phyloP scores from a whole-genome alignment of 495 filamentous ascomycete genomes.

The Hyphodiscus hymeniophilus region DNA sequence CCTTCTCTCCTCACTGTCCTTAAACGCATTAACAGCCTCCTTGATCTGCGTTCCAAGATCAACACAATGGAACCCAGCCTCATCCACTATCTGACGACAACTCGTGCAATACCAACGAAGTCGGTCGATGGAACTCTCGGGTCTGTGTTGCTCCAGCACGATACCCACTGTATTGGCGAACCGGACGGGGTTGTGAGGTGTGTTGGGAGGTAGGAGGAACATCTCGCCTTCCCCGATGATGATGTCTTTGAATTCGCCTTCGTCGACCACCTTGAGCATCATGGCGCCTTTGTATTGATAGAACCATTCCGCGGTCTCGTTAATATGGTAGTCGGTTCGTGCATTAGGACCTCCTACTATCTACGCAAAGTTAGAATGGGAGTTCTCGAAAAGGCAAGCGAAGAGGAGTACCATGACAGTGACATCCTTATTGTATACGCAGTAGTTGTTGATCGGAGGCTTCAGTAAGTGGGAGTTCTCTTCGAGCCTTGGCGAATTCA shows the following conservation, averaged over 20 bases:
- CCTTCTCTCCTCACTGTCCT: slow-evolving; percentile 58
- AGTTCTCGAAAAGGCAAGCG: background rate
- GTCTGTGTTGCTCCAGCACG: slow-evolving; percentile 83
- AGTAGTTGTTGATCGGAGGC: slow-evolving; percentile 95
- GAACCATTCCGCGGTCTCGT: slow-evolving; percentile 93
- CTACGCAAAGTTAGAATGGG: slow-evolving; percentile 29
- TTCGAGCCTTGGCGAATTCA: slow-evolving; percentile 59
- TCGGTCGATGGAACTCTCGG: slow-evolving; percentile 57
- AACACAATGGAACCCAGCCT: slow-evolving; percentile 80
- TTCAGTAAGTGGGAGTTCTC: slow-evolving; percentile 88
- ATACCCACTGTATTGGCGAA: slow-evolving; percentile 66
- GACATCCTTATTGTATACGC: slow-evolving; percentile 76
- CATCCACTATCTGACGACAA: slow-evolving; percentile 70
- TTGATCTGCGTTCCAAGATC: slow-evolving; percentile 97
- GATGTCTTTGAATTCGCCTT: slow-evolving; percentile 65
- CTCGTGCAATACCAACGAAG: slow-evolving; percentile 85
- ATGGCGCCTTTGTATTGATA: slow-evolving; percentile 91
- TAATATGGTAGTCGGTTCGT: slow-evolving; percentile 97
- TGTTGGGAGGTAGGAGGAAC: slow-evolving; percentile 86
- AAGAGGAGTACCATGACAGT: slow-evolving; percentile 59
- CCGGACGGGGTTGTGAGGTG: slow-evolving; percentile 70
- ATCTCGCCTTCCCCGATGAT: slow-evolving; percentile 87
- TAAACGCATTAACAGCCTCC: slow-evolving; percentile 79
- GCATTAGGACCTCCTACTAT: slow-evolving; percentile 96
- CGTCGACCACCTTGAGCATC: slow-evolving; percentile 83